Base-by-base conservation (phyloP, 2,329 filamentous ascomycete species). In the Talaromyces sp. region DNA sequence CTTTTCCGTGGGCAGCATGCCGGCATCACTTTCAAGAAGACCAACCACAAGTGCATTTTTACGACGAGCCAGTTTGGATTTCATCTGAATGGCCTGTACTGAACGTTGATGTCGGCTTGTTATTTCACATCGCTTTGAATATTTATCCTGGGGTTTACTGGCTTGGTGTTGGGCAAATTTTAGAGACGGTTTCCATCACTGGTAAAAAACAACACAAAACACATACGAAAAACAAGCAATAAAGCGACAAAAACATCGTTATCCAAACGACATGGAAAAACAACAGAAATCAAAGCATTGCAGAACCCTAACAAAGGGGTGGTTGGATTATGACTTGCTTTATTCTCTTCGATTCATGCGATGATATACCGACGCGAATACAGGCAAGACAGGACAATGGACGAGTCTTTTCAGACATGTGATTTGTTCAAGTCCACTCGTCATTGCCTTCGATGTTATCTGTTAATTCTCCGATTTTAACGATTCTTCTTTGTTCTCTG, bases 121-220 rank as follows among this genome's bases (percentile, higher is more conserved):
- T 56, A 13, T n/a, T 57, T 56, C 58, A 66, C 65, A 62, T 67
- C 58, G 9, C 47, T 49, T 52, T 27, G 41, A 63, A 22, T 13
- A 10, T 47, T 47, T 24, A 52, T 61, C 13, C 27, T n/a, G 14
- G 39, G 49, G 67, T 70, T 64, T 69, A 70, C 60, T 70, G 61
- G 67, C 22, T 59, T 14, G 33, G 52, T 22, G 56, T 70, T 67
- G 72, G 71, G 71, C 69, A 61, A 47, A 47, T 74, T 73, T 65
- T 70, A 75, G 69, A 69, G 70, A 65, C 67, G 66, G 67, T 70
- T 69, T 71, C 72, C 73, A 73, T 76, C 74, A 73, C 71, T 76
- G 75, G 75, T 75, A 76, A 73, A 74, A 73, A 67, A 52, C 59
- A 62, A 60, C 41, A 59, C 37, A 57, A 57, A 56, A 43, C 39